A percentile compares a stretch with the other conserved stretches of the same genome.
phyloP scores from a whole-genome alignment of 768 basidiomycete genomes.

The Sporobolomyces pararoseus region DNA sequence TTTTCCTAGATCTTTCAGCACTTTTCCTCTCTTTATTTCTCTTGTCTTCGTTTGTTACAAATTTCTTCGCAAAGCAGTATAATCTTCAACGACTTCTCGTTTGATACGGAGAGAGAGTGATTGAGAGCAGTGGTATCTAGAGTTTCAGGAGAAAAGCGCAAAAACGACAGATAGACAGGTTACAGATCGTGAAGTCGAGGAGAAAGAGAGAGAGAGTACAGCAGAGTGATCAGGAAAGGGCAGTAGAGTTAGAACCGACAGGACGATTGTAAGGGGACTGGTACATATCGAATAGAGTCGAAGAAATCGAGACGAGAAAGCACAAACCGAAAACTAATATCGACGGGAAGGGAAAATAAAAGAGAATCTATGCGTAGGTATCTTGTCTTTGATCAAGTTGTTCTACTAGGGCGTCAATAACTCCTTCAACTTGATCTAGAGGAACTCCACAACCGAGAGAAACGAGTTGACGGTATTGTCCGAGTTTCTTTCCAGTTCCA shows the following conservation, averaged over 20 bases:
- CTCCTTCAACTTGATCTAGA: slow-evolving; percentile 80
- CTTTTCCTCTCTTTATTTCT: background rate
- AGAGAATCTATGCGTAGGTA: background rate
- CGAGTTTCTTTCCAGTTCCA: slow-evolving; percentile 83
- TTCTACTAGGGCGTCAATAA: slow-evolving; percentile 79
- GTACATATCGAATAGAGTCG: background rate
- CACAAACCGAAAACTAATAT: background rate
- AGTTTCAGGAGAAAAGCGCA: too few species aligned
- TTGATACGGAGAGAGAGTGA: too few species aligned
- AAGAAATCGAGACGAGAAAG: background rate
- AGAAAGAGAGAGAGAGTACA: too few species aligned
- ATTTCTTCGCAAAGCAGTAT: slow-evolving; percentile 1
- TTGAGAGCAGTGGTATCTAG: too few species aligned
- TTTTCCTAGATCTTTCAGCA: background rate
- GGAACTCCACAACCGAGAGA: slow-evolving; percentile 85
- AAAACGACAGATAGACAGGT: background rate
- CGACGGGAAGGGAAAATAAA: background rate
- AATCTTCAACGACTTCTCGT: background rate
- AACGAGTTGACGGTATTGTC: slow-evolving; percentile 81
- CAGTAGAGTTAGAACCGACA: too few species aligned
- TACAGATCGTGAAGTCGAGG: too few species aligned
- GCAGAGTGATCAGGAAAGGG: too few species aligned
- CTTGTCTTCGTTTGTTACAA: background rate
- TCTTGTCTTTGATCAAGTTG: slow-evolving; percentile 33
- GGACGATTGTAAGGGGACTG: too few species aligned